These are phyloP conservation scores for Microbotryum saponariae DNA, from an alignment of 1,284 basidiomycete species.

Conservation along the genomic window DNA sequence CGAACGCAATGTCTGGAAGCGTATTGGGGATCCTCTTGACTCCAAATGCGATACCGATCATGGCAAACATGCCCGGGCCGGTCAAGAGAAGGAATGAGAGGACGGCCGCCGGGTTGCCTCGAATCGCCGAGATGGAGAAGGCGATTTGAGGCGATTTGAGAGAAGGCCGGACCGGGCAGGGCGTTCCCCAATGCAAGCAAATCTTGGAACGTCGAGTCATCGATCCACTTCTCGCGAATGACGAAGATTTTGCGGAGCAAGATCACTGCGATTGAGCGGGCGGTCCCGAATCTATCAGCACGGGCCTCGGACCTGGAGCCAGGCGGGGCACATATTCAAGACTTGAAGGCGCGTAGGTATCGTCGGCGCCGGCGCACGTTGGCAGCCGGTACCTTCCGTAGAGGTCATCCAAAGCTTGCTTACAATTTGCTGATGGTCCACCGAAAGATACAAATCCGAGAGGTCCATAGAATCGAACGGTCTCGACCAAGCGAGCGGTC, in stretches of 20 bases:
- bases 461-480: too few species aligned
- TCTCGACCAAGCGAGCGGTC: too few species aligned
- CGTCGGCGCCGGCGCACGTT: too few species aligned
- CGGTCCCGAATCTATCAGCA: not conserved
- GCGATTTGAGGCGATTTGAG: conserved; percentile 40
- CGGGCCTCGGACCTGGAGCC: not conserved
- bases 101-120: not conserved
- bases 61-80: conserved; percentile 49
- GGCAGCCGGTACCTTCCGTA: too few species aligned
- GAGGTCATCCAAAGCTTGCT: too few species aligned
- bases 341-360: too few species aligned
- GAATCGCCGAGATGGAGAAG: conserved; percentile 8
- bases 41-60: conserved; percentile 51
- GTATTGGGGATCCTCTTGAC: conserved; percentile 47
- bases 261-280: not conserved
- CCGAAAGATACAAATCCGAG: too few species aligned
- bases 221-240: conserved; percentile 7
- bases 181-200: conserved; percentile 47
- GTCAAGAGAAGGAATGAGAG: conserved; percentile 26
- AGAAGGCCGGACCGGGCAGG: conserved; percentile 45
- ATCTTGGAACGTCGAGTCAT: conserved; percentile 31
- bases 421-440: too few species aligned
- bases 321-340: too few species aligned
- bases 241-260: not conserved
- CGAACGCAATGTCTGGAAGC: conserved; percentile 50